Base-by-base conservation (phyloP, 2,329 filamentous ascomycete genomes). In the Pezizomycotina sp. region DNA sequence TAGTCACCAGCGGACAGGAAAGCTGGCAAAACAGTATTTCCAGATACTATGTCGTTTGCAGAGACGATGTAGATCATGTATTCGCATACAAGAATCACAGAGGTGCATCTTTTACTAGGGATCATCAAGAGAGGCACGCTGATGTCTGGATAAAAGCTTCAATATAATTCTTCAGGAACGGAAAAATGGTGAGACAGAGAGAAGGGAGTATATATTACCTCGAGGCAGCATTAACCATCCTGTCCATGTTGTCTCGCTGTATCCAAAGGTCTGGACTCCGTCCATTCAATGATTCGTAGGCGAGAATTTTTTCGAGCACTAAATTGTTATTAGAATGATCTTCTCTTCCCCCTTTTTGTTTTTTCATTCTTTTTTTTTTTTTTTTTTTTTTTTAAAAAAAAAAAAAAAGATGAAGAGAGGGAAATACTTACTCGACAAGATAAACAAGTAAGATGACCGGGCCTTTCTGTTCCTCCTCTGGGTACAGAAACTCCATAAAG, bases 121-220 rank as follows among this genome's bases (percentile, higher is more conserved):
- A 86, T 74, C 4, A 86, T 57, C 37, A 84, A 60, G 0, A 77
- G 59, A 1, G 79, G 78, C 53, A 80, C 60, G 20, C 66, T 63
- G 39, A 66, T 62, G 22, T 65, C 59, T 16, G 43, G 28, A 31
- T 58, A 57, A 34, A 55, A 55, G 5, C 48, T 47, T 23, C 13
- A 33, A 33, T 27, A 27, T 34, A 31, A 8, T 24, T 9, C n/a
- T 19, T 22, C 27, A 45, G 33, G 31, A 22, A 24, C 22, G 9
- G 28, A 13, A 12, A 12, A 14, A 20, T 18, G 13, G 29, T 26
- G 6, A 18, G 19, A 7, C 4, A n/a, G 9, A 10, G 20, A n/a
- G 26, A 38, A 16, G 19, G 19, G 14, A 6, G 23, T 19, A 20
- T 38, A 19, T 33, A 35, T 19, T 43, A 53, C 51, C 47, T 28